These are phyloP conservation scores for Xylariales sp. DNA, from an alignment of 2,329 filamentous ascomycete genomes.

Conservation along the genomic window DNA sequence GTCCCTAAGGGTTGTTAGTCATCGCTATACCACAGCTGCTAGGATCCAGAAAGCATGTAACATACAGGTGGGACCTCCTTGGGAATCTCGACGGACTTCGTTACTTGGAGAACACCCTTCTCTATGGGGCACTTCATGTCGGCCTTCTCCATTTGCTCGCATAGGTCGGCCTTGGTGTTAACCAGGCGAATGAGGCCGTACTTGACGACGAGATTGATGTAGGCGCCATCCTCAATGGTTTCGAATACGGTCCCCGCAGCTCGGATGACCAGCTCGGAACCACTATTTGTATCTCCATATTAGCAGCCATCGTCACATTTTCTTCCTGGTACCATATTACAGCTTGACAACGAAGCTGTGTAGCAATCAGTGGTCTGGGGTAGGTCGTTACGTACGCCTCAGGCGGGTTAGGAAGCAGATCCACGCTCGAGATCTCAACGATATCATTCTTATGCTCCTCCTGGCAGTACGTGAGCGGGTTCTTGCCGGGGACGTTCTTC, in stretches of 20 bases:
- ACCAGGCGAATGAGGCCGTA: slow-evolving; percentile 90
- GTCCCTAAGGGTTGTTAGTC: slow-evolving; percentile 56
- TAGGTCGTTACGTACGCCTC: slow-evolving; percentile 58
- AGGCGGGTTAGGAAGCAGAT: slow-evolving; percentile 83
- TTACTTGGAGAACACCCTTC: slow-evolving; percentile 67
- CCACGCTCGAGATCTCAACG: slow-evolving; percentile 71
- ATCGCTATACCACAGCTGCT: neutral
- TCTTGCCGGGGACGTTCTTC: slow-evolving; percentile 73
- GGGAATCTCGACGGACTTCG: slow-evolving; percentile 80
- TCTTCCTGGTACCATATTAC: neutral
- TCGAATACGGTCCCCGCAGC: slow-evolving; percentile 72
- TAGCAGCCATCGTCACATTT: neutral
- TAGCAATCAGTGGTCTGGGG: too few relatives aligned
- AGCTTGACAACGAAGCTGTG: slow-evolving; percentile 6
- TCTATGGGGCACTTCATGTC: slow-evolving; percentile 86
- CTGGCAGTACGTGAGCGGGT: slow-evolving; percentile 75
- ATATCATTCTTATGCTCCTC: slow-evolving; percentile 64
- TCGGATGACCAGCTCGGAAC: slow-evolving; percentile 70
- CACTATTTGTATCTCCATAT: slow-evolving; percentile 46
- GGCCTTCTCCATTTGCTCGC: slow-evolving; percentile 83
- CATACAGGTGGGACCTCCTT: slow-evolving; percentile 83
- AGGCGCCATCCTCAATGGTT: slow-evolving; percentile 70
- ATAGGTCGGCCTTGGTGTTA: slow-evolving; percentile 75
- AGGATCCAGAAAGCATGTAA: slow-evolving; percentile 15
- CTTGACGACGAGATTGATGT: slow-evolving; percentile 80